These are phyloP conservation scores for Amborella trichopoda DNA, from an alignment of 164 flowering plant species.

Conservation along the genomic window DNA sequence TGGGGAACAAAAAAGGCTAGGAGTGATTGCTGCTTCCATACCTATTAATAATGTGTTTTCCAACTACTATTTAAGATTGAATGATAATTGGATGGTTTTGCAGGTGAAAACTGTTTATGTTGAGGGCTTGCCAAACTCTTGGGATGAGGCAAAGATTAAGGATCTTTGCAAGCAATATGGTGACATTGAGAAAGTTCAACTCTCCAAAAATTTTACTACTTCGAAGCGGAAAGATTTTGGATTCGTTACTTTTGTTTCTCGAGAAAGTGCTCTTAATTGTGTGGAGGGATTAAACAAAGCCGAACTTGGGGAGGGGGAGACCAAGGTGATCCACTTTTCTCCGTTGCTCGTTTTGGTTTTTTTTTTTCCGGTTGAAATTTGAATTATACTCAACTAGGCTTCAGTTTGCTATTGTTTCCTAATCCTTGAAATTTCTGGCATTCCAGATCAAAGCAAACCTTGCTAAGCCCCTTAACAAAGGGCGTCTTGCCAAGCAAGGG, in stretches of 20 bases:
- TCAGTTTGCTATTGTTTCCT: too few species aligned
- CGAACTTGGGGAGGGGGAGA: constrained; percentile 21
- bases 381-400: too few species aligned
- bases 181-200: constrained; percentile 24
- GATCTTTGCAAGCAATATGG: constrained; percentile 28
- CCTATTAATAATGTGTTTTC: too few species aligned
- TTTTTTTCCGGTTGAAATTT: too few species aligned
- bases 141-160: constrained; percentile 27
- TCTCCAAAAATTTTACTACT: constrained; percentile 17
- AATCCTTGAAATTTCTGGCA: too few species aligned
- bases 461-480: constrained; percentile 26
- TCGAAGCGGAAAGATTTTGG: constrained; percentile 28
- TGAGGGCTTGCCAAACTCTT: constrained; percentile 26
- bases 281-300: constrained; percentile 24
- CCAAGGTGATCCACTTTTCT: constrained; percentile 21
- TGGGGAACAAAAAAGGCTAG: too few species aligned
- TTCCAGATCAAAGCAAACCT: constrained; percentile 29
- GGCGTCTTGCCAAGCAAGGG: constrained; percentile 22
- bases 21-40: too few species aligned
- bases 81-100: too few species aligned
- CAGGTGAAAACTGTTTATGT: constrained; percentile 31
- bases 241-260: constrained; percentile 22
- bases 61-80: too few species aligned
- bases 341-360: too few species aligned
- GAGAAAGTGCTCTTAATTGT: constrained; percentile 35